Percentiles rank a stretch among this genome's conserved stretches.
Conservation (phyloP, 2,329 filamentous ascomycete genomes). For the Magnaporthiopsis rhizophila region DNA sequence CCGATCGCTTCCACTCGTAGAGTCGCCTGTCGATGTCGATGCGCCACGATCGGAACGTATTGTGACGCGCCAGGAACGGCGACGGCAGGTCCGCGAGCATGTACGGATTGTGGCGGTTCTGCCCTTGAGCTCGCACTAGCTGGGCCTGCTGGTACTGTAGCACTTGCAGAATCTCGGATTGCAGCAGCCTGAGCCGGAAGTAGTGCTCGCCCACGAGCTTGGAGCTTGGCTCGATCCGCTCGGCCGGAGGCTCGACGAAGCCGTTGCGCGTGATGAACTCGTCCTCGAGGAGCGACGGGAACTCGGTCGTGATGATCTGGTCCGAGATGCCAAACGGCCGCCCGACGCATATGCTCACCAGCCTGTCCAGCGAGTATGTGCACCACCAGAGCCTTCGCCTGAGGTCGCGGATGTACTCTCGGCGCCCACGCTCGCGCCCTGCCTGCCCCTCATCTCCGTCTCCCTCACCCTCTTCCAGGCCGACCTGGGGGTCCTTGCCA, state of each 20-base stretch:
- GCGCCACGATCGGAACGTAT: slow-evolving; percentile 82
- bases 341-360: slow-evolving; percentile 90
- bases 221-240: slow-evolving; percentile 64
- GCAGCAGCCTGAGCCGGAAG: slow-evolving; percentile 76
- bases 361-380: slow-evolving; percentile 88
- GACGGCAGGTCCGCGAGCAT: slow-evolving; percentile 75
- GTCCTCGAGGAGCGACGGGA: slow-evolving; percentile 83
- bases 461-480: slow-evolving; percentile 41
- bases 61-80: slow-evolving; percentile 75
- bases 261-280: slow-evolving; percentile 71
- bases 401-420: slow-evolving; percentile 80
- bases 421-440: slow-evolving; percentile 49
- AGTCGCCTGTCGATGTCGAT: slow-evolving; percentile 77
- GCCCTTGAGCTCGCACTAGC: slow-evolving; percentile 58
- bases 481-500: slow-evolving; percentile 55
- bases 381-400: slow-evolving; percentile 92
- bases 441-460: slow-evolving; percentile 16
- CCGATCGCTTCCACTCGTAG: slow-evolving; percentile 77
- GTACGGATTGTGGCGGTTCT: slow-evolving; percentile 58
- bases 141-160: slow-evolving; percentile 87
- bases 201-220: slow-evolving; percentile 91
- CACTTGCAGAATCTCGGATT: slow-evolving; percentile 93
- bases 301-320: slow-evolving; percentile 90
- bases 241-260: slow-evolving; percentile 52
- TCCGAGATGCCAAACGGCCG: slow-evolving; percentile 93